Conservation (phyloP, 129 eudicot genomes). For the Flaveria brownii region DNA sequence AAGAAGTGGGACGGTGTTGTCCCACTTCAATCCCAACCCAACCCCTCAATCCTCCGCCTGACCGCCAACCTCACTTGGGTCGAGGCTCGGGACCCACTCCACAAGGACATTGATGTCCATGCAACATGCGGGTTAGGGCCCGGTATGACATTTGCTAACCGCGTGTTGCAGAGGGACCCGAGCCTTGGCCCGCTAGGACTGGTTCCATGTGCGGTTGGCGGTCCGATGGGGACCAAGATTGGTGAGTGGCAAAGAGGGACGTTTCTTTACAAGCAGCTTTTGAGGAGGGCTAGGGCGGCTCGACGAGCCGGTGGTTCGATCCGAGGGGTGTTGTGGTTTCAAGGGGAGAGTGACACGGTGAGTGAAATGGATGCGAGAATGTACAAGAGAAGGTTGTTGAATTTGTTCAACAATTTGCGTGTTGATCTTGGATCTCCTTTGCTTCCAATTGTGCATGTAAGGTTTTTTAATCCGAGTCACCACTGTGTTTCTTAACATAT, state of each 20-base stretch:
- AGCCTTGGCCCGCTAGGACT: slow-evolving; percentile 55
- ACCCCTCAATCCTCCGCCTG: slow-evolving; percentile 42
- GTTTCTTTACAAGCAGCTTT: slow-evolving; percentile 42
- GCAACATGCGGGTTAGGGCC: slow-evolving; percentile 84
- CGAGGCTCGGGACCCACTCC: slow-evolving; percentile 74
- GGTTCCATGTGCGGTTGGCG: slow-evolving; percentile 91
- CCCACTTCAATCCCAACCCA: slow-evolving; percentile 52
- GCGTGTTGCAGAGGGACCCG: slow-evolving; percentile 33
- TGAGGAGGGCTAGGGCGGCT: slow-evolving; percentile 50
- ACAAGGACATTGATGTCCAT: slow-evolving; percentile 56
- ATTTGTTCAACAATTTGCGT: slow-evolving; percentile 38
- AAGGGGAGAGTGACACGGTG: slow-evolving; percentile 72
- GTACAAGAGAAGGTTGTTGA: slow-evolving; percentile 41
- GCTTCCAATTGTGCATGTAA: slow-evolving; percentile 57
- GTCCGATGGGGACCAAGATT: slow-evolving; percentile 46
- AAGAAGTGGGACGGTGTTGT: slow-evolving; percentile 69
- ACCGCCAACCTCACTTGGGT: slow-evolving; percentile 54
- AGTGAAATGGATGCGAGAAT: slow-evolving; percentile 36
- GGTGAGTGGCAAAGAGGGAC: slow-evolving; percentile 55
- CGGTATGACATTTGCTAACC: slow-evolving; percentile 66
- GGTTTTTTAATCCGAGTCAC: not conserved
- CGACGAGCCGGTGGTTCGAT: slow-evolving; percentile 49
- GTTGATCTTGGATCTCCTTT: slow-evolving; percentile 51
- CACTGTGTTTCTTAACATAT: too few relatives aligned
- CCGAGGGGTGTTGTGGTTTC: slow-evolving; percentile 62